These are phyloP conservation scores for Rhynchospora breviuscula DNA, from an alignment of 176 grass and related monocot genomes.

Conservation along the genomic window DNA sequence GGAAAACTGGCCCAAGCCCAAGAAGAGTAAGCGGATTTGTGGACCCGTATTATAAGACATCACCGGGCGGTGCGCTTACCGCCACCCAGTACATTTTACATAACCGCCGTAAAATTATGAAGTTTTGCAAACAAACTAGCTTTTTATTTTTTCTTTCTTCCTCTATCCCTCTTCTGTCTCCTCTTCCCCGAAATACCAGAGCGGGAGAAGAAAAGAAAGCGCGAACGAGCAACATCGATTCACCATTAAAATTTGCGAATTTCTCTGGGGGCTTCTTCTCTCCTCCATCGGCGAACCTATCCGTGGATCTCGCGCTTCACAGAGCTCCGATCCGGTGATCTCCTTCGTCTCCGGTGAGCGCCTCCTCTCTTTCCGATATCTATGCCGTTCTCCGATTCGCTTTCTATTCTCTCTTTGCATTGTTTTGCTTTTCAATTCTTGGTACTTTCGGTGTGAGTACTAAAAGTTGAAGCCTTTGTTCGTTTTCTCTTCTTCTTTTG, in stretches of 20 bases:
- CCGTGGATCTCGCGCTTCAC: slow-evolving; percentile 78
- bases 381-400: slow-evolving; percentile 1
- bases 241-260: background rate
- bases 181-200: background rate
- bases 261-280: background rate
- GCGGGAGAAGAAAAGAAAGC: slow-evolving; percentile 28
- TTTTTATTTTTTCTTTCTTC: background rate
- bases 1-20: background rate
- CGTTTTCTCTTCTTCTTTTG: background rate
- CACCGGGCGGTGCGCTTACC: slow-evolving; percentile 6
- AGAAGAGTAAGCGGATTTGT: background rate
- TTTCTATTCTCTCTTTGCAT: slow-evolving; percentile 18
- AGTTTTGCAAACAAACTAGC: background rate
- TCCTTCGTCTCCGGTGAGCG: background rate
- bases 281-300: background rate
- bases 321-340: slow-evolving; percentile 19
- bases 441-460: slow-evolving; percentile 9
- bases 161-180: background rate
- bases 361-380: slow-evolving; percentile 21
- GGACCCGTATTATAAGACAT: background rate
- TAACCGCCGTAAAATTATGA: slow-evolving; percentile 8
- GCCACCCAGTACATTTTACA: background rate
- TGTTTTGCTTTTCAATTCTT: slow-evolving; percentile 1
- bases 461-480: slow-evolving; percentile 34
- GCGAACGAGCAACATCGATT: slow-evolving; percentile 16